Base-by-base conservation (phyloP, 2,329 filamentous ascomycete genomes). In the Myriosclerotinia scirpicola region DNA sequence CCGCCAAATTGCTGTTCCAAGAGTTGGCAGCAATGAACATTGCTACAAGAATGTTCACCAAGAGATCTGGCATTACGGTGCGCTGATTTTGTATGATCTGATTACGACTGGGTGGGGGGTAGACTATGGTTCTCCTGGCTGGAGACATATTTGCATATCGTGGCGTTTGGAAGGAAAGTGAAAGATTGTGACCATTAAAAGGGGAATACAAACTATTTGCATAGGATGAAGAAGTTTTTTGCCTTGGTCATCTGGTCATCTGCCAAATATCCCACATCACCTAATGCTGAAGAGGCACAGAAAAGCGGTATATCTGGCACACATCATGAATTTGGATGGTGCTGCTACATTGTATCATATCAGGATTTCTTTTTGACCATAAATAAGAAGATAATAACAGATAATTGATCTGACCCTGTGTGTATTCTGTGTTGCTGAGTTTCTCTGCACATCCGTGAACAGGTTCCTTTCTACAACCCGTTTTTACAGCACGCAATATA, bases 1-100 rank as follows among this genome's bases (percentile, higher is more conserved):
- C 95, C 2, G 95, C 95, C 69, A 99, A 99, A 82, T 84, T 99
- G 60, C 87, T 99, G 61, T 99, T 99, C 89, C 95, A 99, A 82
- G 95, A 99, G 82, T 82, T 99, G 73, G 92, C 93, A 77, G 90
- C 93, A 60, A 99, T 99, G 95, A 98, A 98, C 79, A 98, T 99
- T 78, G 94, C 95, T 14, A 90, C 94, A 42, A 89, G 95, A 78
- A 94, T 99, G 93, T 99, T 96, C 78, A 98, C 94, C 50, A 91
- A 91, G 77, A 83, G 90, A 67, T 92, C 90, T 20, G 90, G 90
- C 65, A 87, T 91, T 67, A 88, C 87, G 54, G 86, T 92, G 70
- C 85, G 90, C 71, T 90, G 79, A 80, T 54, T 36, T 53, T 58
- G 40, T 64, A 67, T 34, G 50, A 69, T 70, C 69, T 66, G 64